phyloP scores from a whole-genome alignment of 2,329 filamentous ascomycete species.

The Cladosporium sp. region DNA sequence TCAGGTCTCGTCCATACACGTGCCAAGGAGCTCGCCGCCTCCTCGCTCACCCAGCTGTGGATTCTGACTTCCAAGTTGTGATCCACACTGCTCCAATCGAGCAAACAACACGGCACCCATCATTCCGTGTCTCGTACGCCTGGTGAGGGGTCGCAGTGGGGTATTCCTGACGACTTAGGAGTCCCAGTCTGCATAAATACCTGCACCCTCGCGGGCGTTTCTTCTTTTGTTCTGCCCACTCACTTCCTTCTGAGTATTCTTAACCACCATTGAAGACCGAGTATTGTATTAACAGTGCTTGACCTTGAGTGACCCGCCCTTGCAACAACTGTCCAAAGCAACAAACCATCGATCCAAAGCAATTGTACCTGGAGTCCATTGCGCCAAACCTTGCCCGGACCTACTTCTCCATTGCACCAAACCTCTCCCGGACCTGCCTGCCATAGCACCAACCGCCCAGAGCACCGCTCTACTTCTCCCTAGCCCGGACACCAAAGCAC shows the following conservation, averaged over 20 bases:
- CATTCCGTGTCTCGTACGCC: slow-evolving; percentile 3
- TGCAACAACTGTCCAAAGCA: background rate
- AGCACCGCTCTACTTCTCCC: slow-evolving; percentile 7
- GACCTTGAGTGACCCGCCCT: background rate
- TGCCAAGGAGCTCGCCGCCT: slow-evolving; percentile 1
- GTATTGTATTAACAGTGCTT: slow-evolving; percentile 5
- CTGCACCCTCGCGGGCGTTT: background rate
- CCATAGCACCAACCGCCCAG: slow-evolving; percentile 11
- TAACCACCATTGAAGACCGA: background rate
- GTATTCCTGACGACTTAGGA: background rate
- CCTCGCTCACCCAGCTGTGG: slow-evolving; percentile 5
- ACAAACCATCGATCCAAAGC: background rate
- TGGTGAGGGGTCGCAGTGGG: slow-evolving; percentile 10
- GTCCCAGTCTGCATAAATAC: slow-evolving; percentile 6
- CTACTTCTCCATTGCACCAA: background rate
- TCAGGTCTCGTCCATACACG: slow-evolving; percentile 4
- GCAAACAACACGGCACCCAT: background rate
- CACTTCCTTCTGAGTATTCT: background rate
- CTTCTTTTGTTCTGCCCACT: background rate
- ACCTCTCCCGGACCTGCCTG: background rate
- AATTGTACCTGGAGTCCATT: background rate
- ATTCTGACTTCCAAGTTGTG: slow-evolving; percentile 3
- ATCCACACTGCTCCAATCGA: slow-evolving; percentile 4
- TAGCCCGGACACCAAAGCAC: slow-evolving; percentile 7
- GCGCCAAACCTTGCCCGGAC: background rate